Percentiles rank a stretch among this genome's conserved stretches.
These are phyloP conservation scores for Neurospora sp. DNA, from an alignment of 495 filamentous ascomycete species.

Conservation along the genomic window DNA sequence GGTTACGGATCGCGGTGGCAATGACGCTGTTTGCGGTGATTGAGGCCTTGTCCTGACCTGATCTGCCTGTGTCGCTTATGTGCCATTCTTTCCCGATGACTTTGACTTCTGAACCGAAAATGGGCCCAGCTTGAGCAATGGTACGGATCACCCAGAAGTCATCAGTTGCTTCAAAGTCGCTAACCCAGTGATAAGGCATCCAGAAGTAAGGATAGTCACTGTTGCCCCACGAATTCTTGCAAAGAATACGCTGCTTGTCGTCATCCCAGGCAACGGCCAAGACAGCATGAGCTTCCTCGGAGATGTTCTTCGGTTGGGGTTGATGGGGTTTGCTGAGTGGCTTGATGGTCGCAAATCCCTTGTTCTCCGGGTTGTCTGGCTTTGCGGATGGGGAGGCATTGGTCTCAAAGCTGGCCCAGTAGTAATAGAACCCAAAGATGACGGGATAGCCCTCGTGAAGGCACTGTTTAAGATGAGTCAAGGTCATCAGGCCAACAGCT, in stretches of 20 bases:
- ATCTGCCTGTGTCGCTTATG: not conserved
- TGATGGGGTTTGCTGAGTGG: not conserved
- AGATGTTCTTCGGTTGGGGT: not conserved
- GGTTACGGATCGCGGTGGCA: not conserved
- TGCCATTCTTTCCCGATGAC: not conserved
- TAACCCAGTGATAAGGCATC: not conserved
- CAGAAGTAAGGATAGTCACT: not conserved
- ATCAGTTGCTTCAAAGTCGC: not conserved
- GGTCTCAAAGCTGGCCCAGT: not conserved
- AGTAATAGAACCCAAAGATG: not conserved
- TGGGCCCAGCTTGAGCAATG: not conserved
- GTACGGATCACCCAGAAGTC: not conserved
- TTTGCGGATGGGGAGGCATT: not conserved
- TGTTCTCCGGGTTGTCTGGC: not conserved
- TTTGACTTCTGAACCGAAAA: not conserved
- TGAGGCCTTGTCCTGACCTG: not conserved
- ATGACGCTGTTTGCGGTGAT: not conserved
- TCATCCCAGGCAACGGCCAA: not conserved
- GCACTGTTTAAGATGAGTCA: not conserved
- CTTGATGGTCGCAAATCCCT: not conserved
- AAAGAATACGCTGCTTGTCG: not conserved
- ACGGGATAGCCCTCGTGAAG: not conserved
- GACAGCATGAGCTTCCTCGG: not conserved
- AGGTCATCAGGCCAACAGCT: not conserved
- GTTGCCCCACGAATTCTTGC: not conserved